Evolutionary conservation across 2,329 filamentous ascomycete genomes (phyloP).

Genomic region (Cladophialophora immunda): DNA sequence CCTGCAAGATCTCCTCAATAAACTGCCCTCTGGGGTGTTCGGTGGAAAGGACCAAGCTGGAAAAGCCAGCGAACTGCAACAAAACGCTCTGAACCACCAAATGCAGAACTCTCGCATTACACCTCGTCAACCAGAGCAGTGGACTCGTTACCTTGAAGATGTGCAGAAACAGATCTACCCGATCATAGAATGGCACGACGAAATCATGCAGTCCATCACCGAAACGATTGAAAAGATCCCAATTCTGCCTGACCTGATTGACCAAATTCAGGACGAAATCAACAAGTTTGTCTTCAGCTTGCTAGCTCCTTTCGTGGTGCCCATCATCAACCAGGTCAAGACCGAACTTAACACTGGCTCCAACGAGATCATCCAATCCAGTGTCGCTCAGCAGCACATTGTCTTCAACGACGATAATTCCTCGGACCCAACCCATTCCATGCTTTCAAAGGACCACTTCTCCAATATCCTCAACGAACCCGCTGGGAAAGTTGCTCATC

Average conservation of each 20-base stretch:
- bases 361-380: constrained; percentile 85
- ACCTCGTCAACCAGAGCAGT: constrained; percentile 83
- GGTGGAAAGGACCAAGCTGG: constrained; percentile 76
- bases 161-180: constrained; percentile 84
- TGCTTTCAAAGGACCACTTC: constrained; percentile 96
- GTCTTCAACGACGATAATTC: constrained; percentile 82
- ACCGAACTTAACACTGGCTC: constrained; percentile 85
- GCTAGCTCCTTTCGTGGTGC: constrained; percentile 85
- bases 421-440: constrained; percentile 89
- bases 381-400: constrained; percentile 81
- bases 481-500: constrained; percentile 81
- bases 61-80: constrained; percentile 81
- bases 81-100: constrained; percentile 76
- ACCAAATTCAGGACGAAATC: constrained; percentile 86
- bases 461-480: constrained; percentile 89
- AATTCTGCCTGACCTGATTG: constrained; percentile 81
- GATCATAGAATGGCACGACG: constrained; percentile 88
- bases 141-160: constrained; percentile 77
- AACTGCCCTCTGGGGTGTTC: constrained; percentile 82
- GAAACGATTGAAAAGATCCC: constrained; percentile 85
- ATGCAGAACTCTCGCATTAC: constrained; percentile 78
- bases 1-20: constrained; percentile 79
- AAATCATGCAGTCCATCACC: constrained; percentile 80
- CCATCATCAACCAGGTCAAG: constrained; percentile 86
- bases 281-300: constrained; percentile 92